Evolutionary conservation across 805 yeast genomes (phyloP), one percentile per base, ranked within the genome.

Genomic region (Barnettozyma sucrosica): DNA sequence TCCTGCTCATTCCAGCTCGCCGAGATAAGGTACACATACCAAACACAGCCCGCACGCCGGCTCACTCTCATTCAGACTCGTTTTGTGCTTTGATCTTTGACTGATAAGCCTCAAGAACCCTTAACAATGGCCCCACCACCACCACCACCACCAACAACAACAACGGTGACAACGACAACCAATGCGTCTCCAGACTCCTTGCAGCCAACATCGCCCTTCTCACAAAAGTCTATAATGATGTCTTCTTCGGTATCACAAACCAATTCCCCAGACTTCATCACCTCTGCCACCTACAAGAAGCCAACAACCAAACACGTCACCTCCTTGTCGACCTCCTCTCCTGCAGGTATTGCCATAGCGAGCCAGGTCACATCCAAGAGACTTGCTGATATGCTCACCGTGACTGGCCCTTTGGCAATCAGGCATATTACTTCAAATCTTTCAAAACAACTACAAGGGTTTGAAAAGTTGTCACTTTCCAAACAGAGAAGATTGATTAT

Each of bases 401-500:
- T 76, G 33, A 85, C 85, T 52, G 97, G 97, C 7, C 97, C 97
- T 2, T 67, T 89, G 54, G 95, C 97, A 9, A 90, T 90, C 51
- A 80, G 97, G 53, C 90, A 86, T 64, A 83, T 90, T 54, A 90
- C 97, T 3, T 76, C 83, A 36, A 89, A 87, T 54, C 70, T 90
- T 46, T 77, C 89, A 11, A 58, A 72, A 7, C 88, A 87, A 53
- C 88, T 89, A 33, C 83, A 83, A 1, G 84, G 88, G 26, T 90
- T 90, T 64, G 88, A 87, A 47, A 79, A 79, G 54, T 69, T 90
- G 48, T 85, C 95, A 2, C 72, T 89, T 19, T 86, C 95, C 10
- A 90, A 90, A 61, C 97, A 90, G 66, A 76, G 97, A 61, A 74
- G 97, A 50, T 75, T 90, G 48, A 90, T 90, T 26, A 90, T 90